Evolutionary conservation across 2,329 filamentous ascomycete species (phyloP).

Genomic region (Cercospora janseana): DNA sequence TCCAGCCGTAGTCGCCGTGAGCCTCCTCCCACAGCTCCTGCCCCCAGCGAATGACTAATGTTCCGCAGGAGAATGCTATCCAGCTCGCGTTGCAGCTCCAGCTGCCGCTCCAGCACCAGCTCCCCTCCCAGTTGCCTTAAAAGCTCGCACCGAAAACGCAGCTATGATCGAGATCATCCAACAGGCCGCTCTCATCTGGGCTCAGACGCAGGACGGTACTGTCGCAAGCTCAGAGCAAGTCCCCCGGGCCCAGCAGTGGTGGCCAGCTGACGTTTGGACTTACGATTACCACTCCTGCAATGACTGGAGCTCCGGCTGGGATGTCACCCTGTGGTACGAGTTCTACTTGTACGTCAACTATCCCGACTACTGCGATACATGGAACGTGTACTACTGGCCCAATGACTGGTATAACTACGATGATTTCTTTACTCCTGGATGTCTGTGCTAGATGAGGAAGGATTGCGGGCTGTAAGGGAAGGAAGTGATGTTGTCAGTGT

Average conservation of each 20-base stretch:
- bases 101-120: constrained; percentile 1
- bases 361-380: background rate
- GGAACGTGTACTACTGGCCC: background rate
- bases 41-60: background rate
- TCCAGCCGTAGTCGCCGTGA: constrained; percentile 1
- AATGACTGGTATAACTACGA: background rate
- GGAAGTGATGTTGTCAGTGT: too few species aligned
- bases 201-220: background rate
- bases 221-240: background rate
- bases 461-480: background rate
- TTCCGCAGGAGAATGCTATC: constrained; percentile 2
- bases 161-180: background rate
- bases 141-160: background rate
- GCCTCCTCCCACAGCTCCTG: background rate
- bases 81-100: constrained; percentile 1
- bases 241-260: background rate
- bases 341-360: constrained; percentile 6
- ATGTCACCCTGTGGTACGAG: constrained; percentile 2
- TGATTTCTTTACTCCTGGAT: background rate
- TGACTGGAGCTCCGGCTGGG: constrained; percentile 6
- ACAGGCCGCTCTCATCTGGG: background rate
- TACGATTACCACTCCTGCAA: background rate
- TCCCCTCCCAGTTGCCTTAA: background rate
- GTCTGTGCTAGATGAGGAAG: background rate
- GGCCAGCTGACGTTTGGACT: background rate